Conservation (phyloP, 1,139 yeast genomes). For the Hanseniaspora gamundiae region DNA sequence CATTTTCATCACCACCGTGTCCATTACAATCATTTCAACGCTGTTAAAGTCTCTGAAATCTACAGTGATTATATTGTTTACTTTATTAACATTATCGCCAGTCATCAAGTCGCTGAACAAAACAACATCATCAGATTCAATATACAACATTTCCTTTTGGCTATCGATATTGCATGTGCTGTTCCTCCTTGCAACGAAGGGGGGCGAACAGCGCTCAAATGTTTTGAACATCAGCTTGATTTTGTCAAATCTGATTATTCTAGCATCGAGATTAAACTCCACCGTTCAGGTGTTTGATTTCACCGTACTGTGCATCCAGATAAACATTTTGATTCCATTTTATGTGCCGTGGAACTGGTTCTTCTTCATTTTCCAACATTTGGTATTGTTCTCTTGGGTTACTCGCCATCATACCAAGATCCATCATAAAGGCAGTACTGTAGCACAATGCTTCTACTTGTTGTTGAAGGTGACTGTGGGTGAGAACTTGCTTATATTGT, state of each 20-base stretch:
- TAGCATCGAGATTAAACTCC: slow-evolving; percentile 71
- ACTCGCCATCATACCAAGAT: neutral
- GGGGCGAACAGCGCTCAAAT: slow-evolving; percentile 23
- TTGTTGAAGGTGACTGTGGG: neutral
- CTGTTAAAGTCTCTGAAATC: slow-evolving; percentile 35
- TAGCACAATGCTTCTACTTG: neutral
- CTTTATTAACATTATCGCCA: slow-evolving; percentile 72
- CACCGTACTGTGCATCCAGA: slow-evolving; percentile 20
- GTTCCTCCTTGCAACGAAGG: slow-evolving; percentile 2
- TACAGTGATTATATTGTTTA: slow-evolving; percentile 52
- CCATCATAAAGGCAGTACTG: neutral
- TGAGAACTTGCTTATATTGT: neutral
- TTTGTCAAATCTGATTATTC: slow-evolving; percentile 74
- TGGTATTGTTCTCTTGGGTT: neutral
- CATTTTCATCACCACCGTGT: slow-evolving; percentile 26
- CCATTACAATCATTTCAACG: slow-evolving; percentile 14
- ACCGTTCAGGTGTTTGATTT: slow-evolving; percentile 75
- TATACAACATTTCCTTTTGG: slow-evolving; percentile 86
- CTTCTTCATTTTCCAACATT: neutral
- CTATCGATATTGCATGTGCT: slow-evolving; percentile 38
- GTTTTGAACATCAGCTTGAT: slow-evolving; percentile 75
- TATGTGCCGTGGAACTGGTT: neutral
- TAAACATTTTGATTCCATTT: slow-evolving; percentile 21
- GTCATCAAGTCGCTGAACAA: slow-evolving; percentile 78
- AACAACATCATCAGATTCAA: slow-evolving; percentile 86